Evolutionary conservation across 306 rosid species (phyloP).

Genomic region (Casuarina glauca): DNA sequence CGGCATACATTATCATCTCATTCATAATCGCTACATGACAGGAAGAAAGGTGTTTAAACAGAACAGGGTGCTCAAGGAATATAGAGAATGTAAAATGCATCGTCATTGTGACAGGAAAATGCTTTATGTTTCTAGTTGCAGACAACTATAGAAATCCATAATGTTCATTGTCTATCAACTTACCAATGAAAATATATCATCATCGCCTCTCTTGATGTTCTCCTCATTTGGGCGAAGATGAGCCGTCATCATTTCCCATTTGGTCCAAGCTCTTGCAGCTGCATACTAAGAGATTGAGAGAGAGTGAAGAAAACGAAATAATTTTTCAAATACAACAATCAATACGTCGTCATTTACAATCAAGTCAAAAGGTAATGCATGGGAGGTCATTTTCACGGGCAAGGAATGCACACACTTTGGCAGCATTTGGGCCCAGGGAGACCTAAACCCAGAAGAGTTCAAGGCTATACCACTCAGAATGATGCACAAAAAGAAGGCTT

Average conservation of each 20-base stretch:
- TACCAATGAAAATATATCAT: conserved; percentile 83
- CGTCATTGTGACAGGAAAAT: not conserved
- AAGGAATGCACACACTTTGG: not conserved
- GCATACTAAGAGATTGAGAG: conserved; percentile 60
- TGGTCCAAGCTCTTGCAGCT: conserved; percentile 99
- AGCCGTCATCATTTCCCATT: conserved; percentile 97
- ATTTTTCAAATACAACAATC: conserved; percentile 12
- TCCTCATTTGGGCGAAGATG: conserved; percentile 89
- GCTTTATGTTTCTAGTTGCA: not conserved
- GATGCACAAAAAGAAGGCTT: conserved; percentile 11
- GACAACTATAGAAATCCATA: not conserved
- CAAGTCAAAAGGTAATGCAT: conserved; percentile 3
- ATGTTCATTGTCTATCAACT: conserved; percentile 23
- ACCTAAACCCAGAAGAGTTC: conserved; percentile 2
- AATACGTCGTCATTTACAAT: conserved; percentile 18
- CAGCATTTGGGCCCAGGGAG: conserved; percentile 3
- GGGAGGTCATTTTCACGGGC: not conserved
- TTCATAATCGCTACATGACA: conserved; percentile 3
- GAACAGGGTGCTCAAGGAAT: not conserved
- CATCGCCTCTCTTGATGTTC: conserved; percentile 72
- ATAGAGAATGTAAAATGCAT: not conserved
- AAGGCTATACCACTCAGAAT: not conserved
- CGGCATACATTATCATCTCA: not conserved
- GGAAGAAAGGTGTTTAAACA: conserved; percentile 3
- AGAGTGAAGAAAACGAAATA: conserved; percentile 23